Percentiles rank a stretch among this genome's conserved stretches.
These are phyloP conservation scores for Stygiomarasmius scandens DNA, from an alignment of 1,284 basidiomycete genomes.

Conservation along the genomic window DNA sequence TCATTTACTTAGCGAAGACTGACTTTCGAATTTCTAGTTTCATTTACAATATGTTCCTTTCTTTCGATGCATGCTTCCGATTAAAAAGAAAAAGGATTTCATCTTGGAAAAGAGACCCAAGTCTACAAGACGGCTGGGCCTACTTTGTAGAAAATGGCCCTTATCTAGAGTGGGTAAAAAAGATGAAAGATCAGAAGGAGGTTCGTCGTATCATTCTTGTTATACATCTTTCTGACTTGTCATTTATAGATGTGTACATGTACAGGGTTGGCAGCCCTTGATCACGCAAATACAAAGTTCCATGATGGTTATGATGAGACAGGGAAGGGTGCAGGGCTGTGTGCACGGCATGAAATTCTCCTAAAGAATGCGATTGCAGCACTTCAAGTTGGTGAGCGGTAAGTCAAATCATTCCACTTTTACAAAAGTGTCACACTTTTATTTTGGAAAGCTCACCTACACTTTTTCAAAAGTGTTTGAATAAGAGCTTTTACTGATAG, in stretches of 20 bases:
- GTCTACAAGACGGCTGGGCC: constrained; percentile 10
- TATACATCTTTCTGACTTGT: no score
- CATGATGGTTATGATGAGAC: constrained; percentile 5
- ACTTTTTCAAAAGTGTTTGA: no score
- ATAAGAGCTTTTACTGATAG: no score
- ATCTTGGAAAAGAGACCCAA: constrained; percentile 7
- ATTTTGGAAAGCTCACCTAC: no score
- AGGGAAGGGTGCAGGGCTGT: neutral
- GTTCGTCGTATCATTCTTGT: neutral
- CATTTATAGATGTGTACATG: constrained; percentile 5
- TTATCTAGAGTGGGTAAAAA: constrained; percentile 8
- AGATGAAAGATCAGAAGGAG: constrained; percentile 8
- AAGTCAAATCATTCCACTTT: no score
- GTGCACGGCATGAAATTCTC: constrained; percentile 20
- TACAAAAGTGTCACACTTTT: no score
- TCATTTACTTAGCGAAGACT: no score
- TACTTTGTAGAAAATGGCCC: constrained; percentile 12
- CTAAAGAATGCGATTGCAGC: neutral
- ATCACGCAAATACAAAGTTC: constrained; percentile 11
- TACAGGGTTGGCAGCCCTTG: constrained; percentile 8
- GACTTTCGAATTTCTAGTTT: constrained; percentile 10
- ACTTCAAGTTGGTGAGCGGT: constrained; percentile 16
- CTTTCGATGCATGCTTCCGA: constrained; percentile 24
- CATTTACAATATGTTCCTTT: constrained; percentile 16
- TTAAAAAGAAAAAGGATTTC: constrained; percentile 15